These are phyloP conservation scores for Fragilaria crotonensis DNA, from an alignment of 108 stramenopile species.

Conservation along the genomic window DNA sequence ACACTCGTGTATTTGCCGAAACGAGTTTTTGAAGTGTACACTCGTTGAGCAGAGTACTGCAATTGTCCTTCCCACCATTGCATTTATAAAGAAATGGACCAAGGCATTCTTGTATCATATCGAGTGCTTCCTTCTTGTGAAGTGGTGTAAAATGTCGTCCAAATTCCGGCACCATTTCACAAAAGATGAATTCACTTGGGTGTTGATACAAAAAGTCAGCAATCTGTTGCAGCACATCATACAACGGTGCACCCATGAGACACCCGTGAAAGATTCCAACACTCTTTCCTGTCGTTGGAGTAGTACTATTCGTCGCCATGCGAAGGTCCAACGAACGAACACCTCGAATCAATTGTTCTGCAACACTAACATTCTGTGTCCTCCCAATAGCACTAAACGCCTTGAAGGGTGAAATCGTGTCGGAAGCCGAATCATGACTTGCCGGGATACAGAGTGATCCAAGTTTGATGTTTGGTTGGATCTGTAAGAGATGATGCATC, in stretches of 20 bases:
- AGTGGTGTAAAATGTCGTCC: constrained; percentile 23
- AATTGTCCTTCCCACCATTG: constrained; percentile 1
- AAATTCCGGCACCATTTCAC: constrained; percentile 38
- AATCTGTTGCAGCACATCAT: constrained; percentile 40
- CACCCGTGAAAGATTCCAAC: constrained; percentile 45
- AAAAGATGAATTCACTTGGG: constrained; percentile 44
- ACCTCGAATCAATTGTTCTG: constrained; percentile 52
- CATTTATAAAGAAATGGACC: constrained; percentile 23
- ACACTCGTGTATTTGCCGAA: constrained; percentile 16
- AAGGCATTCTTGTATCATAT: constrained; percentile 22
- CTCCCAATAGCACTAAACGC: constrained; percentile 48
- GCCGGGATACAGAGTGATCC: constrained; percentile 49
- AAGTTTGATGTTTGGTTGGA: constrained; percentile 25
- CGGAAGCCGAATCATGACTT: constrained; percentile 57
- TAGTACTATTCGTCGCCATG: constrained; percentile 28
- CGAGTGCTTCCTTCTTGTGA: constrained; percentile 27
- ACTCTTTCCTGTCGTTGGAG: background rate
- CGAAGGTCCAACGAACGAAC: constrained; percentile 52
- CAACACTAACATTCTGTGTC: constrained; percentile 48
- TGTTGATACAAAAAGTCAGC: constrained; percentile 35
- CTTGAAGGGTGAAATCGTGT: constrained; percentile 36
- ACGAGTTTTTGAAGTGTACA: constrained; percentile 23
- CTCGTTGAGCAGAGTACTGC: constrained; percentile 14
- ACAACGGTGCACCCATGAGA: constrained; percentile 34
- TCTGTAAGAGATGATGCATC: constrained; percentile 45